Base-by-base conservation (phyloP, 2,329 filamentous ascomycete genomes). In the Cercospora berteroae region DNA sequence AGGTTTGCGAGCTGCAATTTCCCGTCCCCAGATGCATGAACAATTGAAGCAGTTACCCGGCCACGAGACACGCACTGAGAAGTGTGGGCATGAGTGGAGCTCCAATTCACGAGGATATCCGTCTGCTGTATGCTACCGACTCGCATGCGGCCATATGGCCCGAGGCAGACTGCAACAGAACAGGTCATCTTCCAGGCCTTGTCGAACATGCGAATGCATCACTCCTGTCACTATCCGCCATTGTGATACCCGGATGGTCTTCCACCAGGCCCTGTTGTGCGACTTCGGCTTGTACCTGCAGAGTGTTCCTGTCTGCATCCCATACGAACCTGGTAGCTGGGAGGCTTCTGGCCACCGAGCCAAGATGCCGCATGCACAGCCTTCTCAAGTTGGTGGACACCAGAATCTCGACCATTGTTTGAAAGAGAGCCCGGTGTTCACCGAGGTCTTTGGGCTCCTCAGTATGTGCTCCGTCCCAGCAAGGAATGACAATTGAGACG, bases 401-500 rank as follows among this genome's bases (percentile, higher is more conserved):
- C 16, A 12, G n/a, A 31, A 20, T 63, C 20, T 57, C 12, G 25
- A 31, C 29, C 33, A 58, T 39, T 39, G 33, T 57, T 29, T 27
- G 20, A 56, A 13, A 27, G n/a, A 55, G 33, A 27, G 50, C 33
- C 48, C 7, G 12, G 8, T 16, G 27, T 10, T 33, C 60, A 39
- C 27, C 29, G 31, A 63, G 44, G 60, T 20, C 18, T 29, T 18
- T 36, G 16, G 16, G 23, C 25, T 5, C 6, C 25, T 50, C 27
- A 6, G 50, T 4, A n/a, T 62, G 60, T 36, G 25, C 18, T 33
- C 18, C 31, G 50, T 44, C 44, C 61, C 23, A 27, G 48, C 52
- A 57, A 64, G 52, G 63, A 62, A 68, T 63, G 58, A 63, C 66
- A 44, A 60, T 57, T 50, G 42, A 62, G 62, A 57, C 63, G 55